phyloP scores from a whole-genome alignment of 2,329 filamentous ascomycete genomes.

The Colletotrichum shisoi region DNA sequence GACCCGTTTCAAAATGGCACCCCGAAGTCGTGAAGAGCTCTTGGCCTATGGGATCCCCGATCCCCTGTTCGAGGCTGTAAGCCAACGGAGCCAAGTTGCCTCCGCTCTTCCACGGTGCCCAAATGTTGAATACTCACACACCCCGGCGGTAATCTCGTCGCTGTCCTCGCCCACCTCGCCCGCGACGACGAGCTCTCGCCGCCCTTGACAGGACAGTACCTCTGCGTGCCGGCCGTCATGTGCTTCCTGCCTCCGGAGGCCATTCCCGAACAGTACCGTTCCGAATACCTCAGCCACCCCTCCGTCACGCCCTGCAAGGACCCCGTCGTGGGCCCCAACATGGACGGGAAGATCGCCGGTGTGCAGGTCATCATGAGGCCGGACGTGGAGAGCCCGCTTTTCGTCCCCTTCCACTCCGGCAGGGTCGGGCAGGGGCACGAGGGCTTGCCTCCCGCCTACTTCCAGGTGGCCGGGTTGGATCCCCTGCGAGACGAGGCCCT shows the following conservation, averaged over 20 bases:
- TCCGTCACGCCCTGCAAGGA: conserved; percentile 7
- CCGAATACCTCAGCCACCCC: conserved; percentile 33
- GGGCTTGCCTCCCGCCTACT: conserved; percentile 37
- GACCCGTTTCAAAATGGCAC: background rate
- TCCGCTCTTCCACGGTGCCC: too few species aligned
- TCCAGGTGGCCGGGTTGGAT: conserved; percentile 61
- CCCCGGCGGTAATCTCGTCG: conserved; percentile 59
- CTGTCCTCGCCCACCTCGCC: conserved; percentile 54
- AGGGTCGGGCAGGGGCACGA: conserved; percentile 15
- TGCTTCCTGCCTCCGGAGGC: conserved; percentile 20
- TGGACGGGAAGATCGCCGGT: background rate
- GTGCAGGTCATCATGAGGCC: conserved; percentile 8
- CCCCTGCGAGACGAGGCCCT: conserved; percentile 61
- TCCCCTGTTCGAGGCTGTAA: conserved; percentile 18
- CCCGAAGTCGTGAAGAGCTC: conserved; percentile 24
- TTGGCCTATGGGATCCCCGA: conserved; percentile 19
- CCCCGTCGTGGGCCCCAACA: background rate
- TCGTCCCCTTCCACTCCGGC: conserved; percentile 27
- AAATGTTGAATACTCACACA: background rate
- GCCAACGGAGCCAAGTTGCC: background rate
- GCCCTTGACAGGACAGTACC: conserved; percentile 51
- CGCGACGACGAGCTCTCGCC: conserved; percentile 50
- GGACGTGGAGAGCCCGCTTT: conserved; percentile 34
- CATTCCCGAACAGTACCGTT: conserved; percentile 24
- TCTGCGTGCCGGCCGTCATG: conserved; percentile 29